A percentile compares a stretch with the other conserved stretches of the same genome.
These are phyloP conservation scores for Pleomassaria siparia DNA, from an alignment of 2,329 filamentous ascomycete species.

Conservation along the genomic window DNA sequence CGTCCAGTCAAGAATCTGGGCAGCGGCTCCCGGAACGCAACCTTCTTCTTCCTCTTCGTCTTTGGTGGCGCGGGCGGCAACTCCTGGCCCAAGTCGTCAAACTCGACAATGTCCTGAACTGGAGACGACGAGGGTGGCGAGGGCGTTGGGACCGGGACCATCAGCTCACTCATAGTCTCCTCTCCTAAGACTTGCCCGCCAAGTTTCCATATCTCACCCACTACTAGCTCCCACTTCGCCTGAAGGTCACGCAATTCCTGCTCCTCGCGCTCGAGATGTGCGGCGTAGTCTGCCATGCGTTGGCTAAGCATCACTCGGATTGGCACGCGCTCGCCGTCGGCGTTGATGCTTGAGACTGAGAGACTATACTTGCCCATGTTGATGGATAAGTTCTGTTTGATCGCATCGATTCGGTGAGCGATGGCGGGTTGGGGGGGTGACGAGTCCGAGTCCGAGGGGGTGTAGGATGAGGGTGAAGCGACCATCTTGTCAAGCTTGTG, in stretches of 20 bases:
- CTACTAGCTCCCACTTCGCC: conserved; percentile 26
- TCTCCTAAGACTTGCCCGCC: conserved; percentile 27
- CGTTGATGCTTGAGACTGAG: conserved; percentile 8
- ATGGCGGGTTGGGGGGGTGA: conserved; percentile 18
- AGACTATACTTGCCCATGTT: conserved; percentile 14
- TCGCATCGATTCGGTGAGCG: conserved; percentile 20
- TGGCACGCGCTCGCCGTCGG: conserved; percentile 11
- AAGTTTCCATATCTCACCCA: conserved; percentile 35
- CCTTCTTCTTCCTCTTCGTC: conserved; percentile 25
- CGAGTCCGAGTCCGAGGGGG: conserved; percentile 8
- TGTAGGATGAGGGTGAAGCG: conserved; percentile 11
- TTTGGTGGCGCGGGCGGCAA: background rate
- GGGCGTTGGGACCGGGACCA: conserved; percentile 12
- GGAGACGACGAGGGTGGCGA: conserved; percentile 1
- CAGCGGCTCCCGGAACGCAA: conserved; percentile 23
- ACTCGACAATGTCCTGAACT: conserved; percentile 3
- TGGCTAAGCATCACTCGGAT: conserved; percentile 18
- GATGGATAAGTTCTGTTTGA: conserved; percentile 20
- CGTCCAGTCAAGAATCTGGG: conserved; percentile 23
- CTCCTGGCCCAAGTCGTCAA: background rate
- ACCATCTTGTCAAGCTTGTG: conserved; percentile 7
- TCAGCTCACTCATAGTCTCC: conserved; percentile 18
- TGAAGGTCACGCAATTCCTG: conserved; percentile 23
- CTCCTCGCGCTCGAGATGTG: conserved; percentile 18
- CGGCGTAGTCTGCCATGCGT: conserved; percentile 23